These are phyloP conservation scores for Cladophialophora yegresii DNA, from an alignment of 2,329 filamentous ascomycete species.

Conservation along the genomic window DNA sequence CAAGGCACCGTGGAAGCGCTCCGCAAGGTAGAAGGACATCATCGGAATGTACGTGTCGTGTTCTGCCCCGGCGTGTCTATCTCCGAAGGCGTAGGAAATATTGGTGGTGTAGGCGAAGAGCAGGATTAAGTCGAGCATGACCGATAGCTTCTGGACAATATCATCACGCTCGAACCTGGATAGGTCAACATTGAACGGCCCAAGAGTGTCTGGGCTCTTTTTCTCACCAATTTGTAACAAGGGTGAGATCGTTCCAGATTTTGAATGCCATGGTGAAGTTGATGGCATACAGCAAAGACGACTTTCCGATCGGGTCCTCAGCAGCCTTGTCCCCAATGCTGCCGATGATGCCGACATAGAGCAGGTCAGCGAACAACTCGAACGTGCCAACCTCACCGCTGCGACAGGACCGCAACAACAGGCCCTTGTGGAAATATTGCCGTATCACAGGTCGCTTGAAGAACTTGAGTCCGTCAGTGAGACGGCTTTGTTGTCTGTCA, in stretches of 20 bases:
- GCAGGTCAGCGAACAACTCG: slow-evolving; percentile 65
- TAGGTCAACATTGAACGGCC: not conserved
- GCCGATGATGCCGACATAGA: slow-evolving; percentile 15
- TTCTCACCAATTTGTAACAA: slow-evolving; percentile 16
- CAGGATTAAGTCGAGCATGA: slow-evolving; percentile 13
- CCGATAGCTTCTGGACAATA: slow-evolving; percentile 13
- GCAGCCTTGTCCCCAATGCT: slow-evolving; percentile 17
- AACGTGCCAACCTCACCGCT: slow-evolving; percentile 64
- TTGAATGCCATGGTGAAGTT: slow-evolving; percentile 57
- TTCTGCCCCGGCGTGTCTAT: slow-evolving; percentile 2
- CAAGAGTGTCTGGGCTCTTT: not conserved
- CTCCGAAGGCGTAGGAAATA: slow-evolving; percentile 14
- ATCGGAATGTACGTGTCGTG: slow-evolving; percentile 9
- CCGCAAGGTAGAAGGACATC: slow-evolving; percentile 17
- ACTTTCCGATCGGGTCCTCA: slow-evolving; percentile 43
- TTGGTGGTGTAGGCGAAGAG: slow-evolving; percentile 17
- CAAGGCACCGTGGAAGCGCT: slow-evolving; percentile 8
- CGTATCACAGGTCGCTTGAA: slow-evolving; percentile 14
- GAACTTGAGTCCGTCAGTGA: slow-evolving; percentile 9
- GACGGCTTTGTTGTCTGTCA: slow-evolving; percentile 11
- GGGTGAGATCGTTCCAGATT: slow-evolving; percentile 24
- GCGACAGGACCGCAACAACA: slow-evolving; percentile 55
- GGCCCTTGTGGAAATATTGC: slow-evolving; percentile 19
- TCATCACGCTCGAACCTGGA: slow-evolving; percentile 17
- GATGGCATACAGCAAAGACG: slow-evolving; percentile 62